Conservation (phyloP, 768 basidiomycete genomes). For the Paxillus involutus region DNA sequence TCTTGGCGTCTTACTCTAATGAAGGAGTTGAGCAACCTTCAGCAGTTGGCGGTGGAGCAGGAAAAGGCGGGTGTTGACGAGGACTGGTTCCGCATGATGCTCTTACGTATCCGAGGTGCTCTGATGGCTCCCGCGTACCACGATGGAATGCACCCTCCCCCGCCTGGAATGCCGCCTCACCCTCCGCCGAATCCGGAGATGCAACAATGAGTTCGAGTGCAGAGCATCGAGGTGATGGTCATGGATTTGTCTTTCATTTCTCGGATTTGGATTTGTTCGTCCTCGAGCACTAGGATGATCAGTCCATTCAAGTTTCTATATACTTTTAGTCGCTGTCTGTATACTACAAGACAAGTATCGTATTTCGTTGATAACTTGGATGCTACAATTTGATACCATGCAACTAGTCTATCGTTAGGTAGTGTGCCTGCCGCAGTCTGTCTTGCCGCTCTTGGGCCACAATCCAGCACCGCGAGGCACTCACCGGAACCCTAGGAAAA, state of each 20-base stretch:
- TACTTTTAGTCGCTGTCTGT: conserved; percentile 3
- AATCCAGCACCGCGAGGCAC: too few species aligned
- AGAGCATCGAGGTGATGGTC: background rate
- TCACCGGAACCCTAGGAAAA: too few species aligned
- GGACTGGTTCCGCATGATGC: conserved; percentile 87
- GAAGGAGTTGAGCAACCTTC: conserved; percentile 75
- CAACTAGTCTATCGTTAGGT: background rate
- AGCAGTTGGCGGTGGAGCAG: conserved; percentile 76
- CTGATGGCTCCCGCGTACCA: conserved; percentile 53
- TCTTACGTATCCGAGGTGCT: conserved; percentile 72
- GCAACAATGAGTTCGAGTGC: conserved; percentile 19
- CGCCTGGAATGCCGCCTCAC: conserved; percentile 36
- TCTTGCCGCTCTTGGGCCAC: too few species aligned
- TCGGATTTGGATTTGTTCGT: conserved; percentile 3
- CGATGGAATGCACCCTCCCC: conserved; percentile 36
- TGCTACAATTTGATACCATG: background rate
- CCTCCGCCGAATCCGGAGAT: conserved; percentile 35
- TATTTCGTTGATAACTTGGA: background rate
- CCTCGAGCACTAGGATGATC: background rate
- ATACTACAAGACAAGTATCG: conserved; percentile 1
- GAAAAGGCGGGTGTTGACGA: conserved; percentile 79
- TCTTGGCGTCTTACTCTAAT: conserved; percentile 80
- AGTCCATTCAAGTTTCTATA: conserved; percentile 1
- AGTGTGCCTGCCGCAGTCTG: too few species aligned
- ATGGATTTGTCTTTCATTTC: background rate